These are phyloP conservation scores for Fusarium mundagurra DNA, from an alignment of 2,329 filamentous ascomycete species.

Conservation along the genomic window DNA sequence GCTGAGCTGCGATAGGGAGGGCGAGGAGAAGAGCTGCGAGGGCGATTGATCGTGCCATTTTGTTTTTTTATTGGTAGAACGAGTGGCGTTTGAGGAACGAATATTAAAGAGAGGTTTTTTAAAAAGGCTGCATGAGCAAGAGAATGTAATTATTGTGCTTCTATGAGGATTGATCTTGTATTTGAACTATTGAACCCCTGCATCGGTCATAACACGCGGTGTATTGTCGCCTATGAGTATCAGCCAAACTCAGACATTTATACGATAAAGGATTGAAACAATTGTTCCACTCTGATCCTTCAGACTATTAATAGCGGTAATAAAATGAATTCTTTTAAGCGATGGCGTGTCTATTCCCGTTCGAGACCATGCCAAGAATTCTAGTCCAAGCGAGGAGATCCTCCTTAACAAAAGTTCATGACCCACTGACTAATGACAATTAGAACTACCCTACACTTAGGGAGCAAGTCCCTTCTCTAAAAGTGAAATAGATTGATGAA, in stretches of 20 bases:
- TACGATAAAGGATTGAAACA: not conserved
- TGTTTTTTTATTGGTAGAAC: rapidly evolving
- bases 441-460: rapidly evolving
- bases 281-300: not conserved
- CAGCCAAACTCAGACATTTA: not conserved
- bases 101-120: not conserved
- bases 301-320: not conserved
- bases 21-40: not conserved
- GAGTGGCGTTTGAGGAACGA: not conserved
- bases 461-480: too few relatives aligned
- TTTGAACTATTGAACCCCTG: rapidly evolving
- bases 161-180: rapidly evolving
- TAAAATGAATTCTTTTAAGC: not conserved
- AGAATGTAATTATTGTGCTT: not conserved
- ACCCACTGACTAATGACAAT: not conserved
- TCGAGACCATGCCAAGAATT: not conserved
- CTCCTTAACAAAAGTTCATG: not conserved
- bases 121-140: rapidly evolving
- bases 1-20: not conserved
- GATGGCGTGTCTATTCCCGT: not conserved
- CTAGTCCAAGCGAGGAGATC: not conserved
- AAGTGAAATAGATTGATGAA: too few relatives aligned
- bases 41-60: not conserved
- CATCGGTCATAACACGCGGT: not conserved
- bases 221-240: too few relatives aligned